Base-by-base conservation (phyloP, 2,329 filamentous ascomycete genomes). In the Microsporum ferrugineum region DNA sequence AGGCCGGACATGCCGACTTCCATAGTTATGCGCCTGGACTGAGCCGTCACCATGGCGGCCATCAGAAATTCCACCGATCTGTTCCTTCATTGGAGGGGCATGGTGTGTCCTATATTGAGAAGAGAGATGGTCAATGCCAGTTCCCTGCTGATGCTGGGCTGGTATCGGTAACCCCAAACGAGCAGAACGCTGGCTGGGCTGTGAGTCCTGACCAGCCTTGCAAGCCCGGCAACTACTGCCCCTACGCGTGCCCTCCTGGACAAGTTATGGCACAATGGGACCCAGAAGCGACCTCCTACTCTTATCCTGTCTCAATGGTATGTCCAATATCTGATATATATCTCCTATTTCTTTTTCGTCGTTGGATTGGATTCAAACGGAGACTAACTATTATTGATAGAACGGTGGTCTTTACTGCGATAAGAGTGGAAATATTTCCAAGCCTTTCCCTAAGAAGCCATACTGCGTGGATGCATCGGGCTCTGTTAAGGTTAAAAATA, bases 191-290 rank as follows among this genome's bases (percentile, higher is more conserved):
- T 57, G 88, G 88, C 63, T 92, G 88, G 85, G 88, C 88, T 47
- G 85, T 91, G 83, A 88, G 86, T 68, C 88, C 88, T 2, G 85
- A 91, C 71, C 82, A 88, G 70, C 71, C 81, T 60, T 91, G 88
- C 72, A 78, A 77, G 62, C 80, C 84, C 3, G 87, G 84, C 62
- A 82, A 72, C 65, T 91, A 87, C 73, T 91, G 88, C 70, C 88
- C 88, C 1, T 86, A 88, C 71, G 88, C 88, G 59, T 91, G 88
- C 71, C 86, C 85, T 62, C 72, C 88, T 0, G 88, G 88, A 62
- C 82, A 89, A 77, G 83, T 91, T 33, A 88, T 88, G 79, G 83
- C 84, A 64, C 88, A 92, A 72, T 91, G 88, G 88, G 84, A 90
- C 69, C 84, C 86, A 0, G 73, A 79, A 62, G 88, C 88, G 2